Evolutionary conservation across 805 yeast genomes (phyloP).

Genomic region (Saturnispora silvae): DNA sequence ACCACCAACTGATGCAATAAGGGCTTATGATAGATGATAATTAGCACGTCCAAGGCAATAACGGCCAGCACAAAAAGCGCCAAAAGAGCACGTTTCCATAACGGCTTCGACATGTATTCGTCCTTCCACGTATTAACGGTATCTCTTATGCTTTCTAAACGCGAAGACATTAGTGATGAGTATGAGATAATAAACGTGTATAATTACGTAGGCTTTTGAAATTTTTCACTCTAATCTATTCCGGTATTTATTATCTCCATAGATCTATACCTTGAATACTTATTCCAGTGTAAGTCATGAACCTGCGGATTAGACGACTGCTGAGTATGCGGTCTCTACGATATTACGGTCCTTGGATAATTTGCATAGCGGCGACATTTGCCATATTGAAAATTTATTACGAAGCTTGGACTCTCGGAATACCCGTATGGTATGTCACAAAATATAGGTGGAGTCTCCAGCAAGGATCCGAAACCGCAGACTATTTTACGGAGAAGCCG

Average conservation of each 20-base stretch:
- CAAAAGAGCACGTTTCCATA: constrained; percentile 1
- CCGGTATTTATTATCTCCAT: background rate
- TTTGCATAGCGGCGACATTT: no score
- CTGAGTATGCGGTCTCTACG: background rate
- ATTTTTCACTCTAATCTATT: background rate
- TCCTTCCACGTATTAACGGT: background rate
- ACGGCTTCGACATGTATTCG: background rate
- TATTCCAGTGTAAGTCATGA: no score
- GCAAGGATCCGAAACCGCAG: background rate
- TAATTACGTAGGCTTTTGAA: no score
- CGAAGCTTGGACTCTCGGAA: constrained; percentile 2
- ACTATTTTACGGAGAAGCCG: constrained; percentile 1
- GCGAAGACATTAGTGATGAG: background rate
- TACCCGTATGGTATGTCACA: constrained; percentile 11
- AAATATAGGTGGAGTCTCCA: background rate
- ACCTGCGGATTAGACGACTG: no score
- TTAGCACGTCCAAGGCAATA: background rate
- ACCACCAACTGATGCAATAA: constrained; percentile 30
- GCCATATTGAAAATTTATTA: constrained; percentile 2
- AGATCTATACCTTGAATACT: no score
- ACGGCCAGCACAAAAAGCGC: background rate
- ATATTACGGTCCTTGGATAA: background rate
- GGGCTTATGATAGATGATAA: constrained; percentile 26
- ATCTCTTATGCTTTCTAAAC: background rate
- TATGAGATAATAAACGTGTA: no score